Base-by-base conservation (phyloP, 176 grass and related monocot species). In the Leersia perrieri region DNA sequence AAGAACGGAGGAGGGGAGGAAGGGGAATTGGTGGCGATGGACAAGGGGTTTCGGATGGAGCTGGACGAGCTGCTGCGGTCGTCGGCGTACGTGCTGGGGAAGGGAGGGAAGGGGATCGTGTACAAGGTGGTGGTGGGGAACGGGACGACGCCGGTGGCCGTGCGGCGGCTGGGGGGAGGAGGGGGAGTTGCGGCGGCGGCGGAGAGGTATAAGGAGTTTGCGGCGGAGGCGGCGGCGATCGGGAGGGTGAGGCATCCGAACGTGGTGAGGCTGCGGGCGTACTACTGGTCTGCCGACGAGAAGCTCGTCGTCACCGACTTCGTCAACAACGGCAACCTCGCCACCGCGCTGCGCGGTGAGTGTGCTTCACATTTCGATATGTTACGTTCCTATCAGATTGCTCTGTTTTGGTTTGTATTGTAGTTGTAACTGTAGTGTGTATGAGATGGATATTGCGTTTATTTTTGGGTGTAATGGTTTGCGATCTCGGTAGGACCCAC, bases 91-190 rank as follows among this genome's bases (percentile, higher is more conserved):
- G 94, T 97, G 51, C 87, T 97, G 23, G 94, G 94, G 5, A 97
- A 97, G 12, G 89, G 94, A 5, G 94, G 84, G n/a, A 92, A 91
- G 82, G 94, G 94, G 70, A 94, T 97, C 41, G 91, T 97, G 81
- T 97, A 97, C 88, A 97, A 97, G 91, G 94, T 97, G 79, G 94
- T 97, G 75, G 87, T 97, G 34, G 91, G 91, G 25, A 87, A 89
- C 31, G 94, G 94, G 11, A 84, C 80, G 16, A 84, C 80, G 28
- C 84, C 94, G 0, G 94, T 97, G 71, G 94, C 89, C 0, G 91
- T 97, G 84, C 77, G 94, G 12, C 67, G 94, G 35, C 84, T 97
- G 2, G 94, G 91, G 71, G 83, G 86, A 14, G 85, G 90, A 2
- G 94, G 91, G 71, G 83, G 86, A 14, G 85, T 88, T 12, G 63